Conservation (phyloP, 169 alveolate species). For the Eimeria brunetti region DNA sequence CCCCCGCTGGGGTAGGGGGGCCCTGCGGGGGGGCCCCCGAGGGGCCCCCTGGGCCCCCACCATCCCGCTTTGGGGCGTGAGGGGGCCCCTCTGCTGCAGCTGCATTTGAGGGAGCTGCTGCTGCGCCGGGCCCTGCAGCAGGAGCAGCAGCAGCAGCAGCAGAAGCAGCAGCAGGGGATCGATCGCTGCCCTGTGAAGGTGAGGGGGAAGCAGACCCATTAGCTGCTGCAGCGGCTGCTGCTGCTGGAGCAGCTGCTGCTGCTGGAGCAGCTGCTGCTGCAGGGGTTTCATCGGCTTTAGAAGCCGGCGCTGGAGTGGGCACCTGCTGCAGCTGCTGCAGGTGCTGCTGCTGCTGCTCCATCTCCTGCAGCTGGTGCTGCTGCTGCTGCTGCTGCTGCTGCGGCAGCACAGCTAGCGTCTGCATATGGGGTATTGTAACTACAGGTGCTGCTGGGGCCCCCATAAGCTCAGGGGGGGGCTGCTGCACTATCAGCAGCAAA, state of each 20-base stretch:
- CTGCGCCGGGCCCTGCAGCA: not conserved
- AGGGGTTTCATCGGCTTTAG: not conserved
- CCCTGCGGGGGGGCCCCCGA: not conserved
- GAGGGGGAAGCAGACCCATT: not conserved
- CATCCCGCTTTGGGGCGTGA: not conserved
- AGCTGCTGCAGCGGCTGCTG: not conserved
- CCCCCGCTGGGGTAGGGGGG: conserved; percentile 15
- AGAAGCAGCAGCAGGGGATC: conserved; percentile 19
- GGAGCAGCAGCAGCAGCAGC: conserved; percentile 22
- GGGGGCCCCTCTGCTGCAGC: conserved; percentile 31
- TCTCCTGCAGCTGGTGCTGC: not conserved
- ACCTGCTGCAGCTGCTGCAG: not conserved
- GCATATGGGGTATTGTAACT: not conserved
- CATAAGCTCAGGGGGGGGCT: not conserved
- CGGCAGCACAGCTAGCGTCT: not conserved
- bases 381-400: conserved; percentile 34
- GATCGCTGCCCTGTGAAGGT: not conserved
- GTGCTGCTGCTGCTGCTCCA: conserved; percentile 26
- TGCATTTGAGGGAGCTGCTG: not conserved
- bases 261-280: not conserved
- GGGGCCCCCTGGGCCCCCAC: not conserved
- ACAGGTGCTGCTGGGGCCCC: conserved; percentile 5
- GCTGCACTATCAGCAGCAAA: conserved; percentile 21
- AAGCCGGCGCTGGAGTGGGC: not conserved
- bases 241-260: not conserved